phyloP scores from a whole-genome alignment of 169 alveolate species.

The Plasmodium gallinaceum region DNA sequence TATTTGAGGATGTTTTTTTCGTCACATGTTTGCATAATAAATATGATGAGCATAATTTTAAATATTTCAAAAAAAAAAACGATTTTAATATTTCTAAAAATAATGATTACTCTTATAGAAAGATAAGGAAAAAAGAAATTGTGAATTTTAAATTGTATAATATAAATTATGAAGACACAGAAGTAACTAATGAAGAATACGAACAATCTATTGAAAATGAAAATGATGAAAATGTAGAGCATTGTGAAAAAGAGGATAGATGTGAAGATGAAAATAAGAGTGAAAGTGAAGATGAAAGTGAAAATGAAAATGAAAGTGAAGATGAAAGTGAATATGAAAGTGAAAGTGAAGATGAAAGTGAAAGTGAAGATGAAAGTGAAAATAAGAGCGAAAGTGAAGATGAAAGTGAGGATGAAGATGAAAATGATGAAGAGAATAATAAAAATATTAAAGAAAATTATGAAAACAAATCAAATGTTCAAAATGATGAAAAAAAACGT shows the following conservation, averaged over 20 bases:
- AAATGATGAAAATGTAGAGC: background rate
- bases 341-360: conserved; percentile 5
- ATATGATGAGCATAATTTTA: conserved; percentile 72
- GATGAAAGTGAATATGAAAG: too few species aligned
- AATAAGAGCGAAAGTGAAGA: background rate
- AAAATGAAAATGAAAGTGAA: background rate
- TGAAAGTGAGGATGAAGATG: background rate
- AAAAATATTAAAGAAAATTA: background rate
- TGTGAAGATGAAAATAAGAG: background rate
- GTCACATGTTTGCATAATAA: conserved; percentile 65
- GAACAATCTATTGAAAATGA: conserved; percentile 3
- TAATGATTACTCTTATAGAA: background rate
- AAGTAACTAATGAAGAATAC: background rate
- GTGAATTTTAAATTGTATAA: conserved; percentile 28
- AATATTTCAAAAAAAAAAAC: conserved; percentile 39
- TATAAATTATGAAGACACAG: conserved; percentile 31
- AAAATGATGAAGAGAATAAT: background rate
- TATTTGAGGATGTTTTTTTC: conserved; percentile 54
- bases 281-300: background rate
- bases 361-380: background rate
- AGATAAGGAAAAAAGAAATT: background rate
- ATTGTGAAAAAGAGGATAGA: background rate
- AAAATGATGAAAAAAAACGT: background rate
- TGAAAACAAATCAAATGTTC: background rate
- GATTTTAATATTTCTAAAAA: background rate